Evolutionary conservation across 352 stramenopile species (phyloP).

Genomic region (Pythium dissotocum): DNA sequence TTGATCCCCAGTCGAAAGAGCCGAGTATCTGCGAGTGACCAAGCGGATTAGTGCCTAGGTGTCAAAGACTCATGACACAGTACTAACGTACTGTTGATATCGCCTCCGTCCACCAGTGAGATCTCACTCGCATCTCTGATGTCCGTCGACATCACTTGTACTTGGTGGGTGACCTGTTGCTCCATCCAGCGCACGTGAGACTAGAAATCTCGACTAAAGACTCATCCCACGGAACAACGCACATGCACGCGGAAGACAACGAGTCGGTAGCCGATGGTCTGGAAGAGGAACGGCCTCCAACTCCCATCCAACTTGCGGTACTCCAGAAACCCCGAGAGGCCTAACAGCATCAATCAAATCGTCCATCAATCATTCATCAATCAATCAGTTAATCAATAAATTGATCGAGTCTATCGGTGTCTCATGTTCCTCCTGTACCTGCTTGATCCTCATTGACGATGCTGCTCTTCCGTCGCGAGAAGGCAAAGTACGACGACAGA

Average conservation of each 20-base stretch:
- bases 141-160: slow-evolving; percentile 72
- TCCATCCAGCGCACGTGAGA: slow-evolving; percentile 3
- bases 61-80: no score
- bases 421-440: neutral
- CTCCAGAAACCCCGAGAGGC: slow-evolving; percentile 62
- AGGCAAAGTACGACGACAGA: slow-evolving; percentile 65
- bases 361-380: neutral
- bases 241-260: slow-evolving; percentile 74
- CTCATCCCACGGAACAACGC: slow-evolving; percentile 3
- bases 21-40: slow-evolving; percentile 22
- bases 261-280: slow-evolving; percentile 67
- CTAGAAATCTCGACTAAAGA: neutral
- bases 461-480: slow-evolving; percentile 53
- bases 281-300: slow-evolving; percentile 78
- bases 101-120: slow-evolving; percentile 37
- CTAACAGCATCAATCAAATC: neutral
- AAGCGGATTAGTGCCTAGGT: no score
- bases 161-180: slow-evolving; percentile 59
- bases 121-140: slow-evolving; percentile 66
- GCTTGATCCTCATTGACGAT: slow-evolving; percentile 43
- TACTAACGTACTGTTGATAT: slow-evolving; percentile 10
- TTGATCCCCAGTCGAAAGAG: slow-evolving; percentile 68
- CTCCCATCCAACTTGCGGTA: slow-evolving; percentile 71
- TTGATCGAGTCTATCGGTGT: no score
- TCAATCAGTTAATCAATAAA: neutral